These are phyloP conservation scores for Blepharisma japonicum DNA, from an alignment of 73 alveolate genomes.

Conservation along the genomic window DNA sequence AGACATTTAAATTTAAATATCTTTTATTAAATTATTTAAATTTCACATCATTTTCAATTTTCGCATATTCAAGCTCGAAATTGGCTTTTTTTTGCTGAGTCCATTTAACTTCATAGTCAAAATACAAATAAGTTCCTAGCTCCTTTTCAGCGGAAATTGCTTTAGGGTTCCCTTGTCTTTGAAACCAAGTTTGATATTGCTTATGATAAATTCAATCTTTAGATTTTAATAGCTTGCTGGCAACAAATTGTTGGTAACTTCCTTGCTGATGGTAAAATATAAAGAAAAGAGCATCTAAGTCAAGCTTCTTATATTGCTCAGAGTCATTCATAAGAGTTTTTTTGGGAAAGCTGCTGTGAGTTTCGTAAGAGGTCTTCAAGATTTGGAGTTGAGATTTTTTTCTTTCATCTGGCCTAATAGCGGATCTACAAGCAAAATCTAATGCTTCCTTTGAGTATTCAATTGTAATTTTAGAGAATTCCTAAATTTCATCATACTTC, in stretches of 20 bases:
- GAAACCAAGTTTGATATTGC: neutral
- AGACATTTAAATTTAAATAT: no score
- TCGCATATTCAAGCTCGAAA: neutral
- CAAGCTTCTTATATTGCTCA: neutral
- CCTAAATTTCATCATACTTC: no score
- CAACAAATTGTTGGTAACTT: neutral
- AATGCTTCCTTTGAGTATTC: neutral
- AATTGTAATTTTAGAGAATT: slow-evolving; percentile 6
- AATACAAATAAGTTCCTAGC: neutral
- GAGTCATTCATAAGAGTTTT: neutral
- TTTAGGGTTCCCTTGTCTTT: neutral
- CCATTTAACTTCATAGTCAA: slow-evolving; percentile 4
- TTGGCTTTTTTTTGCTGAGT: neutral
- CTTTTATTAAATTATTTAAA: no score
- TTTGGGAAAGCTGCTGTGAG: slow-evolving; percentile 14
- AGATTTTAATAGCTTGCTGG: neutral
- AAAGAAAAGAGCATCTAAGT: slow-evolving; percentile 17
- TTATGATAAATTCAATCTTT: neutral
- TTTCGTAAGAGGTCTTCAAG: neutral
- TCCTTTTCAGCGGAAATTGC: neutral
- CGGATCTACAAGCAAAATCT: slow-evolving; percentile 28
- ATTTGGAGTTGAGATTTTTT: neutral
- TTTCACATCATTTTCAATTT: neutral
- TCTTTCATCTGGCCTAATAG: slow-evolving; percentile 36
- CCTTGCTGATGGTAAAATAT: slow-evolving; percentile 14